Evolutionary conservation across 2,329 filamentous ascomycete genomes (phyloP), one percentile per base, ranked within the genome.

Genomic region (Aspergillus sp.): DNA sequence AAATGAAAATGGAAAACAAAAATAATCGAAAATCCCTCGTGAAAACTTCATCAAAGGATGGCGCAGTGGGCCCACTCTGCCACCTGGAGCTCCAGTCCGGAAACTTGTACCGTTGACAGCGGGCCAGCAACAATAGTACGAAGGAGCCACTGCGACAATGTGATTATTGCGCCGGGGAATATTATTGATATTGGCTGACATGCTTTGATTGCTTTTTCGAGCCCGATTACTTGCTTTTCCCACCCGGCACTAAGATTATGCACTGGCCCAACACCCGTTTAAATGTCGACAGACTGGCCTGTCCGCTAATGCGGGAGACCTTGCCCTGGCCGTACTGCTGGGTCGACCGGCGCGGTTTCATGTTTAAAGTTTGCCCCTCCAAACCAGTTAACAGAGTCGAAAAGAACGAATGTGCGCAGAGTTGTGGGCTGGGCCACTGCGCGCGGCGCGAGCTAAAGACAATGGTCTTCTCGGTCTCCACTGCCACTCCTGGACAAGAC

Each of bases 241-340:
- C 15, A 4, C 27, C 27, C 27, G 27, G 27, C 12, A 37, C 35
- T 37, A n/a, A 8, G 35, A 43, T 21, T 12, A 15, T 31, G 11
- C 15, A 24, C 14, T 8, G 14, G 14, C n/a, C 9, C 5, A 27
- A 21, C 45, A 46, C 35, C 47, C 46, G 19, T 57, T 56, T 59
- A 59, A 57, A 58, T 57, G 47, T 54, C 55, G 53, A 62, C 46
- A 59, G 58, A 17, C 55, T 52, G 55, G 63, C 56, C 59, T 35
- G 37, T 31, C 43, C 62, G 58, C 66, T 66, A 69, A 66, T 50
- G 64, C 64, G 64, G 63, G 66, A 68, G 65, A 68, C 64, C 69
- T 63, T 62, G 64, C 60, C 66, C 62, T 60, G 64, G 68, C 68
- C 68, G 62, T 50, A 48, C 62, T 68, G 60, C 57, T 66, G 68